These are phyloP conservation scores for Nicotiana tomentosiformis DNA, from an alignment of 257 asterid genomes.

Conservation along the genomic window DNA sequence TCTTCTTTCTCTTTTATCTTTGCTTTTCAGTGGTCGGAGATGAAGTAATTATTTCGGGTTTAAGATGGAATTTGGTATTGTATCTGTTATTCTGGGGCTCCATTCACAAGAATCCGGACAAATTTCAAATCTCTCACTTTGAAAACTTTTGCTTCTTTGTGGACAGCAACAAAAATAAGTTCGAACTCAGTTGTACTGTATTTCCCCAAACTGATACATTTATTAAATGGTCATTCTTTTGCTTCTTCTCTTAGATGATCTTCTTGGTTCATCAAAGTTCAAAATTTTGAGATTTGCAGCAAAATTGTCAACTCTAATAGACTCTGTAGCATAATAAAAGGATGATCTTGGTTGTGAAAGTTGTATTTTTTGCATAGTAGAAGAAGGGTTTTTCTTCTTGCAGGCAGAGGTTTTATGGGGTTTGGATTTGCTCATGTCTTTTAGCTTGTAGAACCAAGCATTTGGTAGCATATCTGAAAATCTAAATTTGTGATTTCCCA, in stretches of 20 bases:
- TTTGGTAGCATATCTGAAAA: slow-evolving; percentile 88
- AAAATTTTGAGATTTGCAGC: slow-evolving; percentile 16
- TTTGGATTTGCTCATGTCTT: slow-evolving; percentile 67
- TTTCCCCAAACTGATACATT: background rate
- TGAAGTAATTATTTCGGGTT: too few relatives aligned
- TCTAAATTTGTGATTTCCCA: slow-evolving; percentile 78
- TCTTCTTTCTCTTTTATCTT: too few relatives aligned
- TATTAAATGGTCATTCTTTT: slow-evolving; percentile 50
- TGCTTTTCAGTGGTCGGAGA: too few relatives aligned
- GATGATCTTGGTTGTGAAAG: slow-evolving; percentile 40
- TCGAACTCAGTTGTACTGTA: background rate
- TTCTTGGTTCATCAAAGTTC: slow-evolving; percentile 40
- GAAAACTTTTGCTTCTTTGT: background rate
- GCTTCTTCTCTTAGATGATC: slow-evolving; percentile 38
- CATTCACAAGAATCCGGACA: background rate
- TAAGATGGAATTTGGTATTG: background rate
- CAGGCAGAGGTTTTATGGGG: slow-evolving; percentile 22
- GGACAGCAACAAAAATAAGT: background rate
- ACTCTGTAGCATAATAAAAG: slow-evolving; percentile 35
- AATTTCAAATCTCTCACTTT: background rate
- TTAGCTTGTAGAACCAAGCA: slow-evolving; percentile 92
- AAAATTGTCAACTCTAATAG: slow-evolving; percentile 14
- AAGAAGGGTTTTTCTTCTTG: slow-evolving; percentile 28
- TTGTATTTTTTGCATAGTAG: slow-evolving; percentile 14
- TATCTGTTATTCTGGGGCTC: background rate